A percentile compares a stretch with the other conserved stretches of the same genome.
Conservation (phyloP, 164 flowering plant species). For the Houttuynia cordata region DNA sequence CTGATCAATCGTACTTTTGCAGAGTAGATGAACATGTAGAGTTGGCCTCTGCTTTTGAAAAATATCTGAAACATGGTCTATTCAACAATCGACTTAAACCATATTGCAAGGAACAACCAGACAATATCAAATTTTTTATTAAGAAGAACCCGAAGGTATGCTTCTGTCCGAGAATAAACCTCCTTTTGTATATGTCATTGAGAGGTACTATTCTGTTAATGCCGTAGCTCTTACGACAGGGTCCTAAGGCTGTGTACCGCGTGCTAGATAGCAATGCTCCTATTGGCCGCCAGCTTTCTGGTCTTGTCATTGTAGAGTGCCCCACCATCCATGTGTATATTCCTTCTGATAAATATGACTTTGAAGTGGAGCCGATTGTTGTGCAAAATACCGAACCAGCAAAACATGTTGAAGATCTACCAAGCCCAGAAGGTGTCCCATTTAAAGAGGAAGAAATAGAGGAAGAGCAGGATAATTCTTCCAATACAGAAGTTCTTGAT, state of each 20-base stretch:
- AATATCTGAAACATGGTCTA: constrained; percentile 62
- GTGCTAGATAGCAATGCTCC: constrained; percentile 49
- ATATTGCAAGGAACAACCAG: constrained; percentile 44
- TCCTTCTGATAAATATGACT: constrained; percentile 45
- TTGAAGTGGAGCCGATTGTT: constrained; percentile 36
- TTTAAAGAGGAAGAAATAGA: constrained; percentile 68
- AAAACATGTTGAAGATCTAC: constrained; percentile 13
- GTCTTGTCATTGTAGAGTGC: constrained; percentile 49
- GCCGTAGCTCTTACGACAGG: constrained; percentile 27
- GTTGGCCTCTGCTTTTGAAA: constrained; percentile 44
- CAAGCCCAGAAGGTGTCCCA: constrained; percentile 34
- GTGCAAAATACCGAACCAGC: constrained; percentile 8
- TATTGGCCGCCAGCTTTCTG: constrained; percentile 38
- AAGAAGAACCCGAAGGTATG: constrained; percentile 58
- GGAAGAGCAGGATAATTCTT: constrained; percentile 21
- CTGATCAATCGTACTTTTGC: constrained; percentile 12
- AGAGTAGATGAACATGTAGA: constrained; percentile 50
- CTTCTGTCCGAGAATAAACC: neutral
- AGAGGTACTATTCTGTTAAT: neutral
- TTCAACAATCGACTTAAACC: constrained; percentile 52
- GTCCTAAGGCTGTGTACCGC: constrained; percentile 38
- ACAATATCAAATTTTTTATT: constrained; percentile 54
- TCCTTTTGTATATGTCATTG: neutral
- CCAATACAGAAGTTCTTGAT: constrained; percentile 43
- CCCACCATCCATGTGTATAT: constrained; percentile 68